Percentiles rank a stretch among this genome's conserved stretches.
These are phyloP conservation scores for Tuber calosporum DNA, from an alignment of 495 filamentous ascomycete genomes.

Conservation along the genomic window DNA sequence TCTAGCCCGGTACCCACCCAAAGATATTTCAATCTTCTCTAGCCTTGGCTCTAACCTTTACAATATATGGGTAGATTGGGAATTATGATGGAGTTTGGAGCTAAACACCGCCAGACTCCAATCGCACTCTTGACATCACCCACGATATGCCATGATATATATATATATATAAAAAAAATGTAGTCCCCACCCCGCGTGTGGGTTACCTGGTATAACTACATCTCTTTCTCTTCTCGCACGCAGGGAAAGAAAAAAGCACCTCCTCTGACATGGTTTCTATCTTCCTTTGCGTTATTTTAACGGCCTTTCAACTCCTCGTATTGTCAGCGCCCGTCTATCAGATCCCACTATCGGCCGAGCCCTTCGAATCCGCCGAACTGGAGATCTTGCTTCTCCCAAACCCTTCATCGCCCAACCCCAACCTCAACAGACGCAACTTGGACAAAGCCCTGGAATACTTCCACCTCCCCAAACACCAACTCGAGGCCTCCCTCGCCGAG, in stretches of 20 bases:
- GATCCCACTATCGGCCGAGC: not conserved
- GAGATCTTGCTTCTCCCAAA: not conserved
- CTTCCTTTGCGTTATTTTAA: not conserved
- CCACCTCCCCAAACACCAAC: conserved; percentile 27
- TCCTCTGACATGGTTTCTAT: not conserved
- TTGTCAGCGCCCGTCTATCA: not conserved
- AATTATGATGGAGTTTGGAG: not conserved
- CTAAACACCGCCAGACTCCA: not conserved
- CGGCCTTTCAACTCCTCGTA: not conserved
- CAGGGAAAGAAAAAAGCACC: not conserved
- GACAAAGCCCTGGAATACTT: conserved; percentile 28
- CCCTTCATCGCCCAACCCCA: not conserved
- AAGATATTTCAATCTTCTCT: too few relatives aligned
- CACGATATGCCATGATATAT: not conserved
- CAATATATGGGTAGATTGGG: not conserved
- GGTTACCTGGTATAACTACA: not conserved
- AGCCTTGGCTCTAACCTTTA: too few relatives aligned
- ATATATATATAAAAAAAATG: too few relatives aligned
- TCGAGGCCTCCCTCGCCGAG: conserved; percentile 26
- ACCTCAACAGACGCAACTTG: conserved; percentile 15
- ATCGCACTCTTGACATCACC: not conserved
- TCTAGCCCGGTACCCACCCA: too few relatives aligned
- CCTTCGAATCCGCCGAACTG: not conserved
- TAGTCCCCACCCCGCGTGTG: not conserved
- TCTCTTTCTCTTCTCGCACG: not conserved